A percentile compares a stretch with the other conserved stretches of the same genome.
These are phyloP conservation scores for Exobasidium cylindrosporum DNA, from an alignment of 1,284 basidiomycete genomes.

Conservation along the genomic window DNA sequence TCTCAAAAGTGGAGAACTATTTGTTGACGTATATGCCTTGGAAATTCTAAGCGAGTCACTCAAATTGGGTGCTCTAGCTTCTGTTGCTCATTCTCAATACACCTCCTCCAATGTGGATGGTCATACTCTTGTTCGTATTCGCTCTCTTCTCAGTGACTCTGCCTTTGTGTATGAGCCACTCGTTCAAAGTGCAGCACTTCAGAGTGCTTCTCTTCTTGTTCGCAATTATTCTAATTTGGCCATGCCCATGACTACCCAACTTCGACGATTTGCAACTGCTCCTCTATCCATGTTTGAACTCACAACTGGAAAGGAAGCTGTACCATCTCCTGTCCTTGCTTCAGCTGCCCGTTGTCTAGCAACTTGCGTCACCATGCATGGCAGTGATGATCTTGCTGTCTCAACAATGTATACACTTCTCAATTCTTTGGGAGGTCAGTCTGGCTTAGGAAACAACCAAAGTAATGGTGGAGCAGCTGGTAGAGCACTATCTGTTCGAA, in stretches of 20 bases:
- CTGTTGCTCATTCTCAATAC: slow-evolving; percentile 67
- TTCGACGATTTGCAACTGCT: slow-evolving; percentile 82
- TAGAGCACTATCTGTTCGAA: slow-evolving; percentile 60
- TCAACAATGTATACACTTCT: slow-evolving; percentile 94
- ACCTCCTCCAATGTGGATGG: slow-evolving; percentile 58
- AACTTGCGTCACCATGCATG: slow-evolving; percentile 78
- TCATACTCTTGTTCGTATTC: slow-evolving; percentile 69
- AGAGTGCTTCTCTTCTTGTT: slow-evolving; percentile 74
- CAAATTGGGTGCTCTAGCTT: slow-evolving; percentile 85
- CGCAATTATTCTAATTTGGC: slow-evolving; percentile 80
- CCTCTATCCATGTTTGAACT: slow-evolving; percentile 82
- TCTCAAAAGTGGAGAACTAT: slow-evolving; percentile 28
- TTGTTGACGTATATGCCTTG: slow-evolving; percentile 37
- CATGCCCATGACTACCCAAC: slow-evolving; percentile 70
- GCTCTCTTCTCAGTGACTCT: slow-evolving; percentile 73
- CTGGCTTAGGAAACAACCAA: slow-evolving; percentile 60
- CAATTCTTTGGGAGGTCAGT: slow-evolving; percentile 70
- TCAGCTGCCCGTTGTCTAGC: slow-evolving; percentile 86
- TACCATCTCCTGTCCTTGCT: slow-evolving; percentile 68
- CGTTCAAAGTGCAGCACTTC: slow-evolving; percentile 80
- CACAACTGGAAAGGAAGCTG: slow-evolving; percentile 43
- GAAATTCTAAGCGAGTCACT: slow-evolving; percentile 56
- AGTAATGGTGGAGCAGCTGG: slow-evolving; percentile 57
- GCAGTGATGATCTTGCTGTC: slow-evolving; percentile 84
- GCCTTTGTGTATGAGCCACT: slow-evolving; percentile 76